phyloP scores from a whole-genome alignment of 2,329 filamentous ascomycete genomes.

The Fusarium algeriense region DNA sequence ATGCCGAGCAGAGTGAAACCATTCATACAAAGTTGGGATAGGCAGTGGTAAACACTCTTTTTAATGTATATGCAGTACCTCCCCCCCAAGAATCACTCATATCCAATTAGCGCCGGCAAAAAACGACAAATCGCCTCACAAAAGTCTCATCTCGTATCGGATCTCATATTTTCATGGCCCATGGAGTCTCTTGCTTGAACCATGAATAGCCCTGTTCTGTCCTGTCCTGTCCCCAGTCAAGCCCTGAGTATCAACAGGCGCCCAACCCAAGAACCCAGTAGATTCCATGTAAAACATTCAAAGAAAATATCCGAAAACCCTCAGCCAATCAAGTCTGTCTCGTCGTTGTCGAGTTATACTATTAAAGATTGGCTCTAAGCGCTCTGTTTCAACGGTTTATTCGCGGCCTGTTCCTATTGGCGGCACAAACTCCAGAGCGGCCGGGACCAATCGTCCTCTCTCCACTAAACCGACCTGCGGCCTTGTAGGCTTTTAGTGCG shows the following conservation, averaged over 20 bases:
- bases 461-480: constrained; percentile 41
- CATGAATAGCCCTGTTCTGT: neutral
- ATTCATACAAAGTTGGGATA: constrained; percentile 2
- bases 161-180: constrained; percentile 23
- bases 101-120: constrained; percentile 30
- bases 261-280: constrained; percentile 32
- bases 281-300: constrained; percentile 17
- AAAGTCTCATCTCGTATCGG: constrained; percentile 33
- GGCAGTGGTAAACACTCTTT: constrained; percentile 17
- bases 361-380: constrained; percentile 38
- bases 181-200: neutral
- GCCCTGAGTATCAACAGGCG: constrained; percentile 44
- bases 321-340: constrained; percentile 32
- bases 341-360: constrained; percentile 5
- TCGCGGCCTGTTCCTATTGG: constrained; percentile 43
- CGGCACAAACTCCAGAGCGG: constrained; percentile 28
- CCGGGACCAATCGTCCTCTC: constrained; percentile 39
- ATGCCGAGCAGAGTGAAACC: constrained; percentile 23
- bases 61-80: constrained; percentile 30
- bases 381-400: constrained; percentile 41
- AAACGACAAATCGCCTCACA: constrained; percentile 22
- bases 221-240: constrained; percentile 30
- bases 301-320: constrained; percentile 11
- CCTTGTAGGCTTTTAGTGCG: constrained; percentile 22
- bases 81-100: constrained; percentile 12